Evolutionary conservation across 257 asterid genomes (phyloP), one percentile per base, ranked within the genome.

Genomic region (Anisodus acutangulus): DNA sequence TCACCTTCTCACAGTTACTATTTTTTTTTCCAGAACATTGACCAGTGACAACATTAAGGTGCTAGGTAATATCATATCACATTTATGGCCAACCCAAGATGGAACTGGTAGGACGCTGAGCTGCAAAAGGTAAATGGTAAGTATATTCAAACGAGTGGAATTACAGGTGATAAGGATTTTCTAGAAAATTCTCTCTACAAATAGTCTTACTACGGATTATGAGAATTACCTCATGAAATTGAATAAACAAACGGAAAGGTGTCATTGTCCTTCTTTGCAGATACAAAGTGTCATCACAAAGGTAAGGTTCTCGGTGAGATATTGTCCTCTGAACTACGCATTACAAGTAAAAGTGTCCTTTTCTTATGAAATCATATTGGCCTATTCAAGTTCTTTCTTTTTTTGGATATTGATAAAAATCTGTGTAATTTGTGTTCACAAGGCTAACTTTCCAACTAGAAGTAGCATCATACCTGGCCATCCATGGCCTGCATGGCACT

Each of bases 401-500:
- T 47, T 0, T 7, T 22, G 37, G 19, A 5, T 76, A 22, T 13
- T 10, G 68, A 22, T 41, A 63, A 26, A 67, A 15, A 15, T 63
- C 8, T 72, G 16, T 62, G 13, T 26, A 60, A 31, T 1, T 12
- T 68, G 47, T 22, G 43, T 26, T 57, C 64, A 76, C 22, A 76
- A 7, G 76, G 55, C 47, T 26, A 58, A 47, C 17, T 45, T 39
- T 45, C 45, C 13, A 35, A 72, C 49, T 69, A 39, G 31, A 70
- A 41, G 15, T 35, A 35, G 3, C 35, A 66, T 57, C 78, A 84
- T 87, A 96, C 99, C 98, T 96, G 95, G 57, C 96, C 96, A 79
- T 95, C 98, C 71, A 87, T 85, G 85, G 95, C 93, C 91, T 91
- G 94, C 78, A 95, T 91, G 86, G 98, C 99, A 89, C 88, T 89